Evolutionary conservation across 2,329 filamentous ascomycete species (phyloP).

Genomic region (Trichoderma arundinaceum): DNA sequence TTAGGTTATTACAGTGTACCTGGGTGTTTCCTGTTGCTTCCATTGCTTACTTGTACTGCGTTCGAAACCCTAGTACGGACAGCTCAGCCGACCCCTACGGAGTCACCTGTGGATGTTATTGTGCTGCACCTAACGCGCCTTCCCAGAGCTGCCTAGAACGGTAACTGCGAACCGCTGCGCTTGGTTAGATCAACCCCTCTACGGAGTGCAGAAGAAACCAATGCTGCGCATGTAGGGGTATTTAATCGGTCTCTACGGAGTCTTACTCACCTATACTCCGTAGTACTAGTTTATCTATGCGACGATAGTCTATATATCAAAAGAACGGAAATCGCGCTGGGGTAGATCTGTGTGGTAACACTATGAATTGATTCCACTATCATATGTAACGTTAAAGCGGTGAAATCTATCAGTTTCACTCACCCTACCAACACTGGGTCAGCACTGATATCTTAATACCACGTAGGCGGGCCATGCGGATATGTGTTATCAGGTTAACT

Average conservation of each 20-base stretch:
- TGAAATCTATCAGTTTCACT: neutral
- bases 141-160: slow-evolving; percentile 4
- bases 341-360: neutral
- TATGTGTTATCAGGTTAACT: no score
- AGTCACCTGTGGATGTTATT: no score
- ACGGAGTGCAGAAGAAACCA: neutral
- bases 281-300: neutral
- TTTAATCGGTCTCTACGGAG: neutral
- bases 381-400: slow-evolving; percentile 3
- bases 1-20: no score
- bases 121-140: neutral
- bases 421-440: neutral
- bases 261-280: no score
- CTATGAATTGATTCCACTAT: neutral
- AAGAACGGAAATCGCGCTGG: neutral
- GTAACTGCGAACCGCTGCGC: neutral
- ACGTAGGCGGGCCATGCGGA: no score
- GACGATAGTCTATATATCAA: neutral
- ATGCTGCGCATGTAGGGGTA: neutral
- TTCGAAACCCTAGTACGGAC: neutral
- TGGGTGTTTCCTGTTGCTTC: no score
- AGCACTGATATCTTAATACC: no score
- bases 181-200: neutral
- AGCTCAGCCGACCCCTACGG: neutral
- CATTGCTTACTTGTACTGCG: no score